phyloP scores from a whole-genome alignment of 1,139 yeast species.

The Debaryomyces fabryi region DNA sequence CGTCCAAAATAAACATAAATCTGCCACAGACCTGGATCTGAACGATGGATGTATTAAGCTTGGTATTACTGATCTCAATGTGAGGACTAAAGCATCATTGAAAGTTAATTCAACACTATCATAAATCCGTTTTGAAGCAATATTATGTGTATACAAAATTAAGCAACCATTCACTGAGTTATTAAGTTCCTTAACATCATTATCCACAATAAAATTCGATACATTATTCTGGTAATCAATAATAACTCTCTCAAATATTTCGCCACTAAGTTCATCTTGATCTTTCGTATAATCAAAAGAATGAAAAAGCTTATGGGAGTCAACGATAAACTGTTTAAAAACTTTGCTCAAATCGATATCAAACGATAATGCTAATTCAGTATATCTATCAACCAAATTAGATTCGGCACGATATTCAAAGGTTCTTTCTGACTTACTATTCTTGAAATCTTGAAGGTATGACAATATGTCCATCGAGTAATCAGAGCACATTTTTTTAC shows the following conservation, averaged over 20 bases:
- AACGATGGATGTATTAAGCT: slow-evolving; percentile 36
- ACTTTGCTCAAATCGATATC: slow-evolving; percentile 58
- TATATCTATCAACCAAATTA: slow-evolving; percentile 44
- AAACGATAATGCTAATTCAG: slow-evolving; percentile 57
- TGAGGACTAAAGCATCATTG: slow-evolving; percentile 36
- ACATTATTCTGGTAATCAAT: slow-evolving; percentile 39
- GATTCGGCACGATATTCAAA: slow-evolving; percentile 20
- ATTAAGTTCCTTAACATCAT: slow-evolving; percentile 28
- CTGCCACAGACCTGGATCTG: slow-evolving; percentile 28
- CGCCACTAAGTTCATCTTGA: slow-evolving; percentile 30
- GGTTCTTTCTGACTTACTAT: slow-evolving; percentile 15
- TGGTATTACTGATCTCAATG: slow-evolving; percentile 41
- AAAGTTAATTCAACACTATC: slow-evolving; percentile 26
- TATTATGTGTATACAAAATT: slow-evolving; percentile 29
- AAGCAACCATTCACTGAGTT: slow-evolving; percentile 37
- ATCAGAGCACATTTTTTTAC: slow-evolving; percentile 27
- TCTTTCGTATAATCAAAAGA: slow-evolving; percentile 24
- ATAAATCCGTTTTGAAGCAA: slow-evolving; percentile 19
- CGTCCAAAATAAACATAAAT: slow-evolving; percentile 39
- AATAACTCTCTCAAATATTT: slow-evolving; percentile 37
- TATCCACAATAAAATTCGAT: slow-evolving; percentile 27
- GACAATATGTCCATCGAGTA: slow-evolving; percentile 29
- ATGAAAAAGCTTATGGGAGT: slow-evolving; percentile 30
- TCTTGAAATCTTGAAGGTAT: slow-evolving; percentile 20
- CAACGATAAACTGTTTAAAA: slow-evolving; percentile 37